A percentile compares a stretch with the other conserved stretches of the same genome.
These are phyloP conservation scores for Termitomyces sp. DNA, from an alignment of 768 basidiomycete species.

Conservation along the genomic window DNA sequence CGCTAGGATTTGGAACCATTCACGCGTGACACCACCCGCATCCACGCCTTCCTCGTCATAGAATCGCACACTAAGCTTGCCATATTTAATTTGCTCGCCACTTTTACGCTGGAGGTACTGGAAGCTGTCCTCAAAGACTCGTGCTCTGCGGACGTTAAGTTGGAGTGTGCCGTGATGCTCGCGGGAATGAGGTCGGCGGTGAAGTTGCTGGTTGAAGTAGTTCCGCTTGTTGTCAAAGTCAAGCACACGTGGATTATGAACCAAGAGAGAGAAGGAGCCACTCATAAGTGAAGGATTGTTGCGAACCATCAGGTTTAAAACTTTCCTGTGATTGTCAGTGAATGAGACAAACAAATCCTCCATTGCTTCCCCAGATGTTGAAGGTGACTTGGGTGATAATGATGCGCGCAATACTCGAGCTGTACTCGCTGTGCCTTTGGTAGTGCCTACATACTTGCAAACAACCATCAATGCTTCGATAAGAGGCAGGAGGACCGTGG, in stretches of 20 bases:
- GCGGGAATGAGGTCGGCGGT: conserved; percentile 73
- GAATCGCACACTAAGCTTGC: conserved; percentile 95
- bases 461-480: conserved; percentile 99
- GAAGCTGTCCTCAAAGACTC: conserved; percentile 98
- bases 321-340: conserved; percentile 89
- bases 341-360: conserved; percentile 91
- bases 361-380: conserved; percentile 71
- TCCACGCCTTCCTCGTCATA: conserved; percentile 98
- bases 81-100: conserved; percentile 96
- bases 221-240: conserved; percentile 99
- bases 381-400: conserved; percentile 66
- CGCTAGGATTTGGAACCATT: conserved; percentile 98
- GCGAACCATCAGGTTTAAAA: conserved; percentile 95
- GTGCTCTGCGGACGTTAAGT: conserved; percentile 83
- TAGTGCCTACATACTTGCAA: conserved; percentile 88
- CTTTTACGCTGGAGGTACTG: conserved; percentile 84
- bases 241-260: conserved; percentile 93
- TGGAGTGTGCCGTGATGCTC: conserved; percentile 84
- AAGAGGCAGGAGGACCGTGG: conserved; percentile 87
- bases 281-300: conserved; percentile 98
- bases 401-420: conserved; percentile 58
- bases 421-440: conserved; percentile 46
- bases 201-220: conserved; percentile 90
- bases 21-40: conserved; percentile 95
- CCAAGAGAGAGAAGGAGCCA: conserved; percentile 94